Evolutionary conservation across 169 alveolate species (phyloP), one percentile per base, ranked within the genome.

Genomic region (Babesia bigemina): DNA sequence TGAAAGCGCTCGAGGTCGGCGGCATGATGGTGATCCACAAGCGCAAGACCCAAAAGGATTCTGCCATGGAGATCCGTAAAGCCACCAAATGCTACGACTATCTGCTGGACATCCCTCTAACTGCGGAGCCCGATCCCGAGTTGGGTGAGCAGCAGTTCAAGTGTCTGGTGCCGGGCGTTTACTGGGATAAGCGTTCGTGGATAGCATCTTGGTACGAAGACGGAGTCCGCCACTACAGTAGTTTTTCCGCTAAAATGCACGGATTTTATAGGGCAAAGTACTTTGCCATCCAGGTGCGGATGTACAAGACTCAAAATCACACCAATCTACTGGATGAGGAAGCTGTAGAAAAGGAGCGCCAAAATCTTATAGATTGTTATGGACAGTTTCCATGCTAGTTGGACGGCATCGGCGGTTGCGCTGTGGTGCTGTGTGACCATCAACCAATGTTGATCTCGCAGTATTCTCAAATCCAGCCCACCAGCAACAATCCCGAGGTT

Each of bases 171-270:
- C 92, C 95, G 8, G 95, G 95, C 1, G 95, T 92, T 1, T 92
- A 92, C 73, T 92, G 95, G 95, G 95, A 90, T 84, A 92, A 91
- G 65, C 82, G 95, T 44, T 88, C 94, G 36, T 92, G 95, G 95
- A 92, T 92, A 48, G 95, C 95, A 11, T 92, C 95, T 7, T 92
- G 95, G 95, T 92, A 92, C 63, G 90, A 83, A 19, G 85, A 85
- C 50, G 95, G 95, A 0, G 81, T 74, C 52, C 70, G 95, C 17
- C 86, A 78, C 73, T 92, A 92, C 67, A 91, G 85, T 56, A 88
- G 94, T 0, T 92, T 91, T 63, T 87, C 94, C 9, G 95, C 95
- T 17, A 87, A 84, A 66, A 84, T 93, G 55, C 95, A 92, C 75
- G 95, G 95, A 6, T 92, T 92, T 56, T 91, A 91, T 75, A 88